phyloP scores from a whole-genome alignment of 352 stramenopile species.

The Phytophthora quininea region DNA sequence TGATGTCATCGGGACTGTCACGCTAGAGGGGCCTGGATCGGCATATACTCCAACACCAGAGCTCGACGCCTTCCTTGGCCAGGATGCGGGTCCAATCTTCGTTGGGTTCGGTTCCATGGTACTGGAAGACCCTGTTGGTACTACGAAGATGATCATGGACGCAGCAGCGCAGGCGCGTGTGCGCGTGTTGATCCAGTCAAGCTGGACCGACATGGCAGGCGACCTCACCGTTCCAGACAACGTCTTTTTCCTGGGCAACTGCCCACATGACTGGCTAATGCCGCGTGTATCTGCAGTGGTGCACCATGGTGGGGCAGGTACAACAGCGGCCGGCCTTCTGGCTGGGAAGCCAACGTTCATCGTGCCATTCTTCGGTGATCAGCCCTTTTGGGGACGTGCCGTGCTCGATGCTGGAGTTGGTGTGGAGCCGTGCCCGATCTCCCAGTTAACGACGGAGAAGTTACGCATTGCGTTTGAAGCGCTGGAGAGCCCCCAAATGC shows the following conservation, averaged over 20 bases:
- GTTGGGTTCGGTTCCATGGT: conserved; percentile 96
- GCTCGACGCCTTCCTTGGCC: conserved; percentile 69
- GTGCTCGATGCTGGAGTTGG: conserved; percentile 84
- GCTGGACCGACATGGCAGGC: conserved; percentile 83
- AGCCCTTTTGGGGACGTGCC: conserved; percentile 94
- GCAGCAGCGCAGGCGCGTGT: conserved; percentile 59
- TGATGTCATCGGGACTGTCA: conserved; percentile 89
- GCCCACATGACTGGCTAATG: conserved; percentile 93
- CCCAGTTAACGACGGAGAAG: conserved; percentile 81
- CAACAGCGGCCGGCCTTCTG: conserved; percentile 89
- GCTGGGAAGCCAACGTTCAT: conserved; percentile 94
- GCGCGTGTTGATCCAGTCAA: conserved; percentile 91
- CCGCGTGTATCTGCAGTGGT: conserved; percentile 88
- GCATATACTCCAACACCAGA: conserved; percentile 61
- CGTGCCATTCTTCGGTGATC: conserved; percentile 95
- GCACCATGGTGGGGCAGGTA: conserved; percentile 86
- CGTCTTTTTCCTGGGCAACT: conserved; percentile 71
- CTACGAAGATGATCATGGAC: conserved; percentile 88
- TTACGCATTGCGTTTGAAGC: conserved; percentile 78
- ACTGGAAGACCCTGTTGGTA: conserved; percentile 72
- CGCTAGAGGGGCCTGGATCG: conserved; percentile 41
- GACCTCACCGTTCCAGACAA: conserved; percentile 54
- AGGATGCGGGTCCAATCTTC: conserved; percentile 85
- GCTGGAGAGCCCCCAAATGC: conserved; percentile 61
- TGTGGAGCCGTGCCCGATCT: conserved; percentile 85